phyloP scores from a whole-genome alignment of 2,329 filamentous ascomycete genomes.

The Dactylellina leptospora region DNA sequence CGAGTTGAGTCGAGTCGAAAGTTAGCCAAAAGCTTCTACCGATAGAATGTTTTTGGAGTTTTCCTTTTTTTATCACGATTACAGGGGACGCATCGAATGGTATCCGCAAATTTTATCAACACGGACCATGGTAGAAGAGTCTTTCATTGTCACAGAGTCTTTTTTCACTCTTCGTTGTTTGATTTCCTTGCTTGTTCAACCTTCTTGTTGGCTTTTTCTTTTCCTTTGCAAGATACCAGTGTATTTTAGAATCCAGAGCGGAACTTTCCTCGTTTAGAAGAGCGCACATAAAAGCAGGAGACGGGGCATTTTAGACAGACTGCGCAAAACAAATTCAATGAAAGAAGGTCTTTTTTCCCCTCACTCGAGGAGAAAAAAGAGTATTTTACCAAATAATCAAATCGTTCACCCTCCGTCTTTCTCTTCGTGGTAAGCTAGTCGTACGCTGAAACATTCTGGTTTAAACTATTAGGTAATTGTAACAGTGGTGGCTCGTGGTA shows the following conservation, averaged over 20 bases:
- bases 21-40: constrained; percentile 7
- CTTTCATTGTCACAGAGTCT: neutral
- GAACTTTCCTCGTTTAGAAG: constrained; percentile 32
- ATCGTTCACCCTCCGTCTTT: too few relatives aligned
- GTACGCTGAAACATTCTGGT: too few relatives aligned
- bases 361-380: neutral
- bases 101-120: neutral
- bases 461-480: constrained; percentile 20
- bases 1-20: too few relatives aligned
- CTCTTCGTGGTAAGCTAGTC: too few relatives aligned
- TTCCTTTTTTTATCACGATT: too few relatives aligned
- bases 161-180: neutral
- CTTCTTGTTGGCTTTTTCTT: neutral
- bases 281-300: constrained; percentile 19
- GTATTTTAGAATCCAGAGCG: constrained; percentile 38
- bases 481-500: neutral
- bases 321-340: constrained; percentile 32
- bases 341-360: neutral
- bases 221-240: constrained; percentile 38
- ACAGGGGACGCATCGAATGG: neutral
- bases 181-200: neutral
- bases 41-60: constrained; percentile 15
- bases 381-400: constrained; percentile 4
- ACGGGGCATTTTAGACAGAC: constrained; percentile 28
- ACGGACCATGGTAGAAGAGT: neutral